Evolutionary conservation across 768 basidiomycete species (phyloP), one percentile per base, ranked within the genome.

Genomic region (Termitomyces sp.): DNA sequence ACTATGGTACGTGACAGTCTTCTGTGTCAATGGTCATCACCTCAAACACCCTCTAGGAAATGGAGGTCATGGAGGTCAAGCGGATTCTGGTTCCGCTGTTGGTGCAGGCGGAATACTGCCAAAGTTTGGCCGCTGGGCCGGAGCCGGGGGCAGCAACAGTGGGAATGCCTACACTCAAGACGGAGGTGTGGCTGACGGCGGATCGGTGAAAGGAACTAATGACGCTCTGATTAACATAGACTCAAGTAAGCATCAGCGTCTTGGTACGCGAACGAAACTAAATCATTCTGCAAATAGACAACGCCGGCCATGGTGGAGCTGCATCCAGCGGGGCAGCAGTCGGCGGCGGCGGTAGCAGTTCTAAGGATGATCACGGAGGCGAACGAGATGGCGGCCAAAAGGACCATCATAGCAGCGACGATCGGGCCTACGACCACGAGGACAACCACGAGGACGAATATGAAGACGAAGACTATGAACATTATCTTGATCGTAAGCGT

Each of bases 171-270:
- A 69, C 46, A 61, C 58, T 32, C 67, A 67, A 47, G 53, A 58
- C 23, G 74, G 72, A 17, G 72, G 74, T 23, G 50, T 63, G 16
- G 68, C 72, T 21, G 28, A 57, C 8, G 78, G 76, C 19, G 79
- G 77, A 5, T 64, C 67, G 5, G 70, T 73, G 23, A 56, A 61
- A 8, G 54, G 54, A 12, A 39, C 21, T 12, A 58, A 59, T 19
- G 51, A 46, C 21, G 69, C 65, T 8, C 47, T 76, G 32, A 46
- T 77, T 41, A 65, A 68, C 45, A 17, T 75, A 16, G 55, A 63
- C 32, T 73, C 73, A 50, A 65, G 77, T 76, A 61, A 56, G 66
- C 49, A 35, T 52, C 19, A 32, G 48, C 56, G 34, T 32, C 21
- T 35, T 19, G 35, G 39, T 19, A 10, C 7, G 28, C 47, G 8